Percentiles rank a stretch among this genome's conserved stretches.
phyloP scores from a whole-genome alignment of 257 asterid species.

The Verbena officinalis region DNA sequence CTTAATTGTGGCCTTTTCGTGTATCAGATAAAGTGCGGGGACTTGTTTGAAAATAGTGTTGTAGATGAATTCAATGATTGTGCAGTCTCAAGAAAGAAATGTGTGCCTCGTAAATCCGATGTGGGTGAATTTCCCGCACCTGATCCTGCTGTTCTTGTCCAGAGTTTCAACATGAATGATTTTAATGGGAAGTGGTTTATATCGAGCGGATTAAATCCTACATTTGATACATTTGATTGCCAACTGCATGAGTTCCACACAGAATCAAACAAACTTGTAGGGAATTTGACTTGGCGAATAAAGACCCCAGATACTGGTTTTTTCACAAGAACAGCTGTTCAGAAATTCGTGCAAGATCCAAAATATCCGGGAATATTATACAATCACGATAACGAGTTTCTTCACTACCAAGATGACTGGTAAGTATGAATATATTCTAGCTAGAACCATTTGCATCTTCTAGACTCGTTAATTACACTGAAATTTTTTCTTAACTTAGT shows the following conservation, averaged over 20 bases:
- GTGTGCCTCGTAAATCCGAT: slow-evolving; percentile 96
- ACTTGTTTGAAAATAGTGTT: slow-evolving; percentile 81
- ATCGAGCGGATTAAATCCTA: slow-evolving; percentile 86
- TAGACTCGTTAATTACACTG: neutral
- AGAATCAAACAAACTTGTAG: slow-evolving; percentile 70
- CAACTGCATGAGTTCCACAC: slow-evolving; percentile 91
- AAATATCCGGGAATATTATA: slow-evolving; percentile 78
- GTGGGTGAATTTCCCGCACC: slow-evolving; percentile 93
- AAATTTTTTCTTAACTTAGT: neutral
- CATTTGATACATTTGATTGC: slow-evolving; percentile 89
- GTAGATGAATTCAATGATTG: slow-evolving; percentile 96
- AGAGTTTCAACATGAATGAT: slow-evolving; percentile 69
- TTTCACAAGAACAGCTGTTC: slow-evolving; percentile 78
- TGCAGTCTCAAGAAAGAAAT: slow-evolving; percentile 95
- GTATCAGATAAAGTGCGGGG: slow-evolving; percentile 92
- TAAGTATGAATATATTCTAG: slow-evolving; percentile 28
- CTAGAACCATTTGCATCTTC: neutral
- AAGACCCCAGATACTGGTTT: slow-evolving; percentile 86
- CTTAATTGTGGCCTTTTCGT: slow-evolving; percentile 13
- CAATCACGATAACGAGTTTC: slow-evolving; percentile 94
- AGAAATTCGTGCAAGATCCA: slow-evolving; percentile 84
- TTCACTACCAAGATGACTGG: slow-evolving; percentile 98
- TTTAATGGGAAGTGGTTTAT: slow-evolving; percentile 92
- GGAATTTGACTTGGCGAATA: slow-evolving; percentile 77
- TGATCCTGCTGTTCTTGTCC: slow-evolving; percentile 69